A percentile compares a stretch with the other conserved stretches of the same genome.
Evolutionary conservation across 2,329 filamentous ascomycete genomes (phyloP).

Genomic region (Xenoacremonium recifei): DNA sequence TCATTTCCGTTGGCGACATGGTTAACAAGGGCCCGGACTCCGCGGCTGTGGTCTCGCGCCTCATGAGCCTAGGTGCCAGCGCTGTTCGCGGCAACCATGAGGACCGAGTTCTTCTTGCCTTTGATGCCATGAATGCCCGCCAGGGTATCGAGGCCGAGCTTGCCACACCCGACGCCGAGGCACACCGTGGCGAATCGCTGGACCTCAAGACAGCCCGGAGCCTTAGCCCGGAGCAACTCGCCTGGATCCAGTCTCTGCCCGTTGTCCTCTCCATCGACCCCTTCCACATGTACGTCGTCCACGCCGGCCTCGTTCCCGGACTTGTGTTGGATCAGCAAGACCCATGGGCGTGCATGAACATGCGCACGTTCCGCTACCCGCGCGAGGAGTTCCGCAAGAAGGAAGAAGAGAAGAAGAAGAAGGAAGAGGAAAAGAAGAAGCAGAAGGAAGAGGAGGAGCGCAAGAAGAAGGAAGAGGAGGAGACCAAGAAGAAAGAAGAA

Average conservation of each 20-base stretch:
- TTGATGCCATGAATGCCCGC: slow-evolving; percentile 32
- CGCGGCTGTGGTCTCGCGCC: slow-evolving; percentile 70
- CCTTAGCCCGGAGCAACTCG: slow-evolving; percentile 56
- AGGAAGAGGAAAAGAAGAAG: slow-evolving; percentile 20
- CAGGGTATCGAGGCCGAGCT: slow-evolving; percentile 27
- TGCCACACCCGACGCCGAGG: slow-evolving; percentile 18
- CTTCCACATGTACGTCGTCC: slow-evolving; percentile 68
- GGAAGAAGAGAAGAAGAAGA: slow-evolving; percentile 15
- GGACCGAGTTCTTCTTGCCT: slow-evolving; percentile 73
- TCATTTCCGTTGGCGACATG: slow-evolving; percentile 76
- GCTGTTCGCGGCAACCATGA: slow-evolving; percentile 93
- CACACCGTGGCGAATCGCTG: slow-evolving; percentile 32
- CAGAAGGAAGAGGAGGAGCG: slow-evolving; percentile 16
- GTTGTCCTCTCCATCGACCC: slow-evolving; percentile 74
- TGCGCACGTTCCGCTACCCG: slow-evolving; percentile 72
- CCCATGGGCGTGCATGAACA: slow-evolving; percentile 84
- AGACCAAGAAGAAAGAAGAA: slow-evolving; percentile 14
- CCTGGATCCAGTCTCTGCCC: slow-evolving; percentile 70
- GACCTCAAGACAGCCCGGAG: slow-evolving; percentile 57
- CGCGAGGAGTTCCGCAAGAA: slow-evolving; percentile 38
- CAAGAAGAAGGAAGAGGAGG: slow-evolving; percentile 15
- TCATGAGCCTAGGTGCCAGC: slow-evolving; percentile 71
- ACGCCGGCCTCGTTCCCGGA: slow-evolving; percentile 81
- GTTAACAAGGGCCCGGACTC: slow-evolving; percentile 88
- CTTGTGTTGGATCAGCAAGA: slow-evolving; percentile 69